A percentile compares a stretch with the other conserved stretches of the same genome.
Evolutionary conservation across 1,284 basidiomycete species (phyloP).

Genomic region (Fomitiporia mediterranea): DNA sequence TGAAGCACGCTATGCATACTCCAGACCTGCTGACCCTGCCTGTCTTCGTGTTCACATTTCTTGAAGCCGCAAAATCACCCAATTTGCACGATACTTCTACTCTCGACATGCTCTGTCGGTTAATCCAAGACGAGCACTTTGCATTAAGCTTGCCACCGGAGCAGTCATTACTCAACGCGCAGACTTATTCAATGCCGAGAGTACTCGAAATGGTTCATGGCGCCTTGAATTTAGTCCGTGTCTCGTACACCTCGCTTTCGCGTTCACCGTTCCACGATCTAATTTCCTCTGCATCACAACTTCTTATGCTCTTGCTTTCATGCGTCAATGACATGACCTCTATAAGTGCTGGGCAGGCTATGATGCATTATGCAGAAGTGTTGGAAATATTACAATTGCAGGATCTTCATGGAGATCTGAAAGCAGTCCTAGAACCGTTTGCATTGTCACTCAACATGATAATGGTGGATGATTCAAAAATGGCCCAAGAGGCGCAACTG

Average conservation of each 20-base stretch:
- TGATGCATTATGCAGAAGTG: constrained; percentile 49
- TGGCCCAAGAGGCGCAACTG: constrained; percentile 58
- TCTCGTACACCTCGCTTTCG: constrained; percentile 52
- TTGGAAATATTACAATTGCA: constrained; percentile 50
- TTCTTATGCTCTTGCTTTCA: constrained; percentile 54
- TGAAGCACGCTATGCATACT: constrained; percentile 52
- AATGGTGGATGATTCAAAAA: constrained; percentile 64
- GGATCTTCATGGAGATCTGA: constrained; percentile 44
- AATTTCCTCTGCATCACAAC: constrained; percentile 54
- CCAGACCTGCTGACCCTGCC: constrained; percentile 48
- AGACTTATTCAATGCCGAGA: constrained; percentile 28
- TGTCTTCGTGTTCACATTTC: constrained; percentile 53
- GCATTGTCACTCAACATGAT: constrained; percentile 52
- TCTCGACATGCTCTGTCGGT: constrained; percentile 60
- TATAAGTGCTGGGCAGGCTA: constrained; percentile 52
- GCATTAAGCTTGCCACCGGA: constrained; percentile 47
- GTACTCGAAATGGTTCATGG: constrained; percentile 56
- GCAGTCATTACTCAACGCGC: constrained; percentile 45
- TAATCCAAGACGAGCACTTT: constrained; percentile 58
- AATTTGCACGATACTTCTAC: constrained; percentile 58
- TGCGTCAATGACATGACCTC: constrained; percentile 56
- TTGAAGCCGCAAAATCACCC: constrained; percentile 38
- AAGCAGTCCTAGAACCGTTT: constrained; percentile 56
- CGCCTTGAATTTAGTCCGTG: constrained; percentile 52
- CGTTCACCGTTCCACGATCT: constrained; percentile 57